phyloP scores from a whole-genome alignment of 805 yeast genomes.

The Kuraishia molischiana region DNA sequence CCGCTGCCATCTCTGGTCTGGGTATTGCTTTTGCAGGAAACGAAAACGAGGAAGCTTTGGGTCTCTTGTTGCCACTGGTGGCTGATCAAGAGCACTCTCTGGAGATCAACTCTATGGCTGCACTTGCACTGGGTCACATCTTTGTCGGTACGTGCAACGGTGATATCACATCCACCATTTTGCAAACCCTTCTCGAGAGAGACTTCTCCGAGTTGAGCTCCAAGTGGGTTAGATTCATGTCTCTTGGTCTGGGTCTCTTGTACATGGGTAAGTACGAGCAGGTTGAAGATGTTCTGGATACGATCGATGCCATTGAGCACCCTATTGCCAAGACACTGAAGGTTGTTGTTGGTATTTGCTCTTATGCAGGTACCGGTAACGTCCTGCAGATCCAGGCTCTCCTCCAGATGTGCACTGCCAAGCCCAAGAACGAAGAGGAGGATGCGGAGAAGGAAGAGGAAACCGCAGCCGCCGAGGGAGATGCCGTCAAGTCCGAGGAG shows the following conservation, averaged over 20 bases:
- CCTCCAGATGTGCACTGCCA: conserved; percentile 80
- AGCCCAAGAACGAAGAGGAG: conserved; percentile 44
- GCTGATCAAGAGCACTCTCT: conserved; percentile 66
- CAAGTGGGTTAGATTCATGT: conserved; percentile 84
- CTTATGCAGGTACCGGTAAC: conserved; percentile 96
- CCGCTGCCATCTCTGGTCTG: conserved; percentile 82
- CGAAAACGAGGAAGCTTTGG: conserved; percentile 73
- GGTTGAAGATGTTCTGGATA: conserved; percentile 88
- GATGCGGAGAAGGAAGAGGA: conserved; percentile 50
- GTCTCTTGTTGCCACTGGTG: conserved; percentile 70
- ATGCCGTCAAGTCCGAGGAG: conserved; percentile 12
- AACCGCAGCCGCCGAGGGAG: conserved; percentile 26
- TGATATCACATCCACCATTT: conserved; percentile 83
- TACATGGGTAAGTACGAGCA: conserved; percentile 93
- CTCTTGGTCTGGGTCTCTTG: conserved; percentile 83
- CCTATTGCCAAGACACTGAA: conserved; percentile 86
- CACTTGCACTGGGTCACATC: conserved; percentile 86
- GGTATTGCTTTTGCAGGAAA: conserved; percentile 96
- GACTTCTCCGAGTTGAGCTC: conserved; percentile 66
- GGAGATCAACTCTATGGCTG: conserved; percentile 78
- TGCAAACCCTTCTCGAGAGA: conserved; percentile 85
- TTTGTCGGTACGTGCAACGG: conserved; percentile 96
- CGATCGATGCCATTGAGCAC: conserved; percentile 90
- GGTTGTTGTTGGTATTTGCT: conserved; percentile 84
- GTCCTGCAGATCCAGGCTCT: conserved; percentile 89